Evolutionary conservation across 164 flowering plant species (phyloP).

Genomic region (Piper betle): DNA sequence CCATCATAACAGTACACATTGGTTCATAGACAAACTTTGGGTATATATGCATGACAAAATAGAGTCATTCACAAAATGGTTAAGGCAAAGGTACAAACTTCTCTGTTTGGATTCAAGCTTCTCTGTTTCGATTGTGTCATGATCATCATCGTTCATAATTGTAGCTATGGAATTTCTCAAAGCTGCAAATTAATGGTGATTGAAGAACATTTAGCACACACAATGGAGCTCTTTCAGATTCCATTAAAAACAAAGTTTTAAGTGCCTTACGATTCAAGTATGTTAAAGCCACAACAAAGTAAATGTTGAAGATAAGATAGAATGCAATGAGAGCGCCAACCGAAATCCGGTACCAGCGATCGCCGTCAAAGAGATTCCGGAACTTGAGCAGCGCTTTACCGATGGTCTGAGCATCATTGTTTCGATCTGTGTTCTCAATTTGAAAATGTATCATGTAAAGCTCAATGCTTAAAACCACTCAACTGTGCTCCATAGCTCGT

Average conservation of each 20-base stretch:
- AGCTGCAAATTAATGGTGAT: slow-evolving; percentile 18
- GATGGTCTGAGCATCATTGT: slow-evolving; percentile 26
- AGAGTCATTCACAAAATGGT: too few relatives aligned
- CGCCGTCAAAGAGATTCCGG: slow-evolving; percentile 34
- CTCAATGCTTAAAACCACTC: slow-evolving; percentile 2
- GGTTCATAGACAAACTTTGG: too few relatives aligned
- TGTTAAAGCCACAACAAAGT: slow-evolving; percentile 38
- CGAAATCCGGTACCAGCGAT: slow-evolving; percentile 48
- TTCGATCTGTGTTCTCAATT: slow-evolving; percentile 19
- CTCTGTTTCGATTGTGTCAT: slow-evolving; percentile 7
- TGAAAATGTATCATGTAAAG: too few relatives aligned
- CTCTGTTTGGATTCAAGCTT: slow-evolving; percentile 4
- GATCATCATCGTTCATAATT: slow-evolving; percentile 14
- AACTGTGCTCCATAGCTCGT: slow-evolving; percentile 44
- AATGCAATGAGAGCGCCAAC: slow-evolving; percentile 37
- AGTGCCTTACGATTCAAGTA: slow-evolving; percentile 33
- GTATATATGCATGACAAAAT: too few relatives aligned
- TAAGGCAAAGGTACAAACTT: not conserved
- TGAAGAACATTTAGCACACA: not conserved
- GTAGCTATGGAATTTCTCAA: slow-evolving; percentile 21
- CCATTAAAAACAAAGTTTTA: not conserved
- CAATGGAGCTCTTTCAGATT: not conserved
- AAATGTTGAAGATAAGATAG: slow-evolving; percentile 39
- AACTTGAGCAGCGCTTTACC: slow-evolving; percentile 36
- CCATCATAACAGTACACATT: not conserved